Conservation (phyloP, 805 yeast species). For the Ogataea neopini region DNA sequence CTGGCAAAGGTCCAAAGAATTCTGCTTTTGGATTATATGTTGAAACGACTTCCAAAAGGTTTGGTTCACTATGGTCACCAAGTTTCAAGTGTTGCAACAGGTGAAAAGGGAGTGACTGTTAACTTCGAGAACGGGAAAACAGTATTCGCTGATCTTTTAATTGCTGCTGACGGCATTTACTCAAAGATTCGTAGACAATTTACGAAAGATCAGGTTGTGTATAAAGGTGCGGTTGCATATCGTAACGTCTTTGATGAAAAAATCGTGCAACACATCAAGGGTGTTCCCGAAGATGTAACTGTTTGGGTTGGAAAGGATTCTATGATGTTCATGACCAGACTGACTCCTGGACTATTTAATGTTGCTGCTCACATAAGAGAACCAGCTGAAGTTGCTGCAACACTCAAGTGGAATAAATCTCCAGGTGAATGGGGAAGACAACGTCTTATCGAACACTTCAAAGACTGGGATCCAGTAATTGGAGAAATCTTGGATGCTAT, state of each 20-base stretch:
- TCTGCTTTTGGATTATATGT: constrained; percentile 6
- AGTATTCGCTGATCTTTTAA: constrained; percentile 5
- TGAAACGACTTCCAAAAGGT: constrained; percentile 8
- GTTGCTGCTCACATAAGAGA: constrained; percentile 13
- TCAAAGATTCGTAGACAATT: constrained; percentile 11
- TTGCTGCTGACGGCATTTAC: constrained; percentile 12
- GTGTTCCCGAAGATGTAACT: constrained; percentile 10
- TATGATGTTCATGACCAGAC: constrained; percentile 10
- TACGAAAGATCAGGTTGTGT: constrained; percentile 8
- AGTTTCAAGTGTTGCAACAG: not conserved
- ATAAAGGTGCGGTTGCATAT: constrained; percentile 12
- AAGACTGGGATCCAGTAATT: constrained; percentile 14
- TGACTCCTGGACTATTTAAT: constrained; percentile 8
- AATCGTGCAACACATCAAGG: constrained; percentile 3
- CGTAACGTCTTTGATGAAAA: constrained; percentile 12
- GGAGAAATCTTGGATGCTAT: constrained; percentile 8
- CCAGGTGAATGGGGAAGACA: constrained; percentile 14
- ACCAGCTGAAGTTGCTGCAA: constrained; percentile 11
- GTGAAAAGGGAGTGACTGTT: not conserved
- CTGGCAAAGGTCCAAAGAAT: constrained; percentile 9
- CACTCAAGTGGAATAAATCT: constrained; percentile 7
- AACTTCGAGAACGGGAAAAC: not conserved
- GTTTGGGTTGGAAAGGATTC: constrained; percentile 12
- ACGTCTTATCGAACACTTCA: constrained; percentile 8
- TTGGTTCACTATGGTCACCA: constrained; percentile 6